Percentiles rank a stretch among this genome's conserved stretches.
Conservation (phyloP, 176 grass and related monocot species). For the Lolium rigidum region DNA sequence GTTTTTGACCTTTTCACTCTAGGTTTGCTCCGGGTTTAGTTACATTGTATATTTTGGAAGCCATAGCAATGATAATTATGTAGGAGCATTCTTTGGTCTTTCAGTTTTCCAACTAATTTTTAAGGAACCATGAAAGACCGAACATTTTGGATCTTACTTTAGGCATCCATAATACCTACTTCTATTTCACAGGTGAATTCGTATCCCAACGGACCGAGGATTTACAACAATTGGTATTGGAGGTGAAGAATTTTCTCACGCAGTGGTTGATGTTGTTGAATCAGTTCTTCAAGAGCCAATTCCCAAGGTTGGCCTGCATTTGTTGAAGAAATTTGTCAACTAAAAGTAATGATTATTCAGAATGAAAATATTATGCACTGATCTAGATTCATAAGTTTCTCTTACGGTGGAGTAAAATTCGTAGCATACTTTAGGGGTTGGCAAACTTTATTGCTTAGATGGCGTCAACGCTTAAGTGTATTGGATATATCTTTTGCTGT, state of each 20-base stretch:
- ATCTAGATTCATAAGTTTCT: not conserved
- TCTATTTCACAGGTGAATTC: conserved; percentile 76
- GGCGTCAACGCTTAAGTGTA: not conserved
- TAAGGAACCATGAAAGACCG: not conserved
- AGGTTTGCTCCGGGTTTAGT: not conserved
- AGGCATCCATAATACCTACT: conserved; percentile 11
- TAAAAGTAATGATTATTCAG: not conserved
- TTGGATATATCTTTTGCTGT: not conserved
- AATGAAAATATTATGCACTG: not conserved
- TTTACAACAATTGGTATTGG: conserved; percentile 97
- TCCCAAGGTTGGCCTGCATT: conserved; percentile 68
- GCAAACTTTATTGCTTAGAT: not conserved
- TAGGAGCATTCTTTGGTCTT: not conserved
- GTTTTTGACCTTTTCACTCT: not conserved
- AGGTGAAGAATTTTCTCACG: conserved; percentile 94
- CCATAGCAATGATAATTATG: conserved; percentile 15
- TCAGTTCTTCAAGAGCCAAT: conserved; percentile 84
- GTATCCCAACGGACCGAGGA: conserved; percentile 79
- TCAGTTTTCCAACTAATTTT: conserved; percentile 12
- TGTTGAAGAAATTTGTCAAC: not conserved
- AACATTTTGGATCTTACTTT: not conserved
- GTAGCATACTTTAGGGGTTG: not conserved
- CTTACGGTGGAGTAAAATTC: not conserved
- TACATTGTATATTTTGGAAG: not conserved
- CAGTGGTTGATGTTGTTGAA: conserved; percentile 94